Evolutionary conservation across 164 flowering plant species (phyloP), one percentile per base, ranked within the genome.

Genomic region (Macadamia tetraphylla): DNA sequence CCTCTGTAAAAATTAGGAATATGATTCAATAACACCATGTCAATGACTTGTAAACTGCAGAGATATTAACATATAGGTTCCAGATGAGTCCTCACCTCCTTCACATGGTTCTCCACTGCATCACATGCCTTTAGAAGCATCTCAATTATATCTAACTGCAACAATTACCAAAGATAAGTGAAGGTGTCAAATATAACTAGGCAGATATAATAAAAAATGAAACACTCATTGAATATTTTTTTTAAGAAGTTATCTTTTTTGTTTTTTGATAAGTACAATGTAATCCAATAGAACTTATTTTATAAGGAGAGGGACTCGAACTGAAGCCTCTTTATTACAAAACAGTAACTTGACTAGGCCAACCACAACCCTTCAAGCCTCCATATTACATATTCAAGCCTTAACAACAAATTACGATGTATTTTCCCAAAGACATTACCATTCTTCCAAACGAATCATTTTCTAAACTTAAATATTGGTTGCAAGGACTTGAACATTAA

Each of bases 121-220:
- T 82, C 69, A 55, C 99, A 95, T 68, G 63, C 87, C 85, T 89
- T 92, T 60, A 95, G 75, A 68, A 95, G 90, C 40, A 77, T 1
- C 79, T 83, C 80, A 58, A 95, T 59, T 61, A 95, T 79, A 63
- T 90, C 94, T 35, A 95, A 72, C 98, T 92, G 91, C 44, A 49
- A 76, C 5, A 11, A 70, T 51, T 10, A 48, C 9, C 58, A 18
- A 17, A 65, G 17, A 32, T 52, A 64, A 43, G 52, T 9, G 6
- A 59, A 67, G 10, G 42, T 23, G 17, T 55, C 32, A 10, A 40
- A 55, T 31, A 69, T 72, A 42, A 59, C 8, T 15, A 29, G 7
- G 43, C 42, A 56, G 30, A 43, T 12, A 60, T n/a, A 60, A n/a
- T 1, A 30, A 35, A 32, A 14, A n/a, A 56, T 42, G 9, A 40